phyloP scores from a whole-genome alignment of 2,329 filamentous ascomycete genomes.

The Trichoderma breve region DNA sequence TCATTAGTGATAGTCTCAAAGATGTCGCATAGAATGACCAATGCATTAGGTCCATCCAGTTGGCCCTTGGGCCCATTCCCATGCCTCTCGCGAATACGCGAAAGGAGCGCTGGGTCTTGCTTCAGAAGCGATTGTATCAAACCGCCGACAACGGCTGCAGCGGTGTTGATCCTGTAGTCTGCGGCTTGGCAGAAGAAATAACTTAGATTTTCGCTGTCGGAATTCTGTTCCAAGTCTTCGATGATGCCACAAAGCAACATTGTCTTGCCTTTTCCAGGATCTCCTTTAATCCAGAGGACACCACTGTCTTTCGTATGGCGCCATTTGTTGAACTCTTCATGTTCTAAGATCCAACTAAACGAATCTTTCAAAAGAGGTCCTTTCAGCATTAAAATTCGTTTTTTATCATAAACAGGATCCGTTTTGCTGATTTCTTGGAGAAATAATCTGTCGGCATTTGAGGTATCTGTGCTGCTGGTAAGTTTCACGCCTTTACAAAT shows the following conservation, averaged over 20 bases:
- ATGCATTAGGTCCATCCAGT: slow-evolving; percentile 42
- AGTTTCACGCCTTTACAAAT: not conserved
- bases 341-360: slow-evolving; percentile 35
- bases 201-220: slow-evolving; percentile 12
- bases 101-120: no score
- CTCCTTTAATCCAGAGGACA: slow-evolving; percentile 40
- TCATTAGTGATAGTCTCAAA: slow-evolving; percentile 38
- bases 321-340: slow-evolving; percentile 26
- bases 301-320: slow-evolving; percentile 11
- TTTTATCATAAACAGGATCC: slow-evolving; percentile 29
- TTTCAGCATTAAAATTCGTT: slow-evolving; percentile 34
- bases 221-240: not conserved
- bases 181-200: slow-evolving; percentile 17
- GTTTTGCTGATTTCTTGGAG: not conserved
- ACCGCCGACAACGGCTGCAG: slow-evolving; percentile 39
- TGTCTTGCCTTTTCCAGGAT: slow-evolving; percentile 45
- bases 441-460: not conserved
- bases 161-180: slow-evolving; percentile 37
- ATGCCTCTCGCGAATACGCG: slow-evolving; percentile 32
- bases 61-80: slow-evolving; percentile 30
- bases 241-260: slow-evolving; percentile 43
- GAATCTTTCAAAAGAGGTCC: slow-evolving; percentile 34
- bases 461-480: fast-evolving
- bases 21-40: slow-evolving; percentile 36
- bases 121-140: no score